A percentile compares a stretch with the other conserved stretches of the same genome.
Evolutionary conservation across 768 basidiomycete genomes (phyloP).

Genomic region (Lentinula raphanica): DNA sequence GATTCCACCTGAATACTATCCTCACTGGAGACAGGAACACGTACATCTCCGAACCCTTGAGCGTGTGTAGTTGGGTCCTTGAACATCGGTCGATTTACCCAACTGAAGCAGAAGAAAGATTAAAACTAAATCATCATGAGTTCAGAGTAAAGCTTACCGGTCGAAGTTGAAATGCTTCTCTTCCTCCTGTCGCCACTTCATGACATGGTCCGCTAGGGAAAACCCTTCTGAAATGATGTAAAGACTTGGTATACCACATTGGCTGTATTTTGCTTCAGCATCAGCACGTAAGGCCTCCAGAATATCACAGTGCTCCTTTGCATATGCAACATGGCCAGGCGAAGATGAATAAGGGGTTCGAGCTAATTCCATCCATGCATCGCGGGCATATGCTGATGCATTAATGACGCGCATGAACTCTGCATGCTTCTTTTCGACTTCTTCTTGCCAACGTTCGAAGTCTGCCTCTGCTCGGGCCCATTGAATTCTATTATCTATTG

Average conservation of each 20-base stretch:
- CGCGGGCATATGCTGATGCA: neutral
- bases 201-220: neutral
- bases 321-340: too few relatives aligned
- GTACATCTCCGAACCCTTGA: neutral
- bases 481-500: neutral
- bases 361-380: neutral
- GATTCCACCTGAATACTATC: too few relatives aligned
- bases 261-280: too few relatives aligned
- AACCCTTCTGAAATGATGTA: neutral
- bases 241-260: neutral
- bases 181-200: neutral
- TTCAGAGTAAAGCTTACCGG: neutral
- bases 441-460: conserved; percentile 10
- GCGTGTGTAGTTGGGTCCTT: neutral
- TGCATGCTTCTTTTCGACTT: conserved; percentile 8
- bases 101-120: neutral
- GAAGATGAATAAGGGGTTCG: too few relatives aligned
- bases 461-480: conserved; percentile 5
- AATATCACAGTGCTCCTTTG: neutral
- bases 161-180: neutral
- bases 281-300: neutral
- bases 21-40: too few relatives aligned
- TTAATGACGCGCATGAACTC: conserved; percentile 7
- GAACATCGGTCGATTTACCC: neutral
- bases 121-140: neutral